Base-by-base conservation (phyloP, 2,329 filamentous ascomycete species). In the Leptographium lundbergii region DNA sequence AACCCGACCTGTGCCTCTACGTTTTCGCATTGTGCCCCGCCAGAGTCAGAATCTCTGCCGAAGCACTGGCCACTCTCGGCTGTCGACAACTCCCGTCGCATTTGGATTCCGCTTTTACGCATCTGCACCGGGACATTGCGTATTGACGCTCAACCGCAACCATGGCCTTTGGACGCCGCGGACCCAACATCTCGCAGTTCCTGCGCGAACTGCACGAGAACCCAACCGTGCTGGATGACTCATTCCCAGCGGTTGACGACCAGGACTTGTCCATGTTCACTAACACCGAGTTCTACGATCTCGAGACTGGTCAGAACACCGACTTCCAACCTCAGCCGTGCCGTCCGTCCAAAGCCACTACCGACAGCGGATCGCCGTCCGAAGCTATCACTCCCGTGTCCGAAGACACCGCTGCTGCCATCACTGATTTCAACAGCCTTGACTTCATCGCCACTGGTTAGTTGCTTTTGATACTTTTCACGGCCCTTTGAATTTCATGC, bases 151-250 rank as follows among this genome's bases (percentile, higher is more conserved):
- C 51, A 27, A 19, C 50, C 11, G 24, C 55, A n/a, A 68, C 62
- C 59, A 91, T 91, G 87, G 84, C 88, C 71, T 61, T 77, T 70
- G 86, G 85, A 69, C 87, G 89, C 63, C 85, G 87, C 69, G 88
- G 82, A 66, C 87, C 89, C 68, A 95, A 95, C 72, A 88, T 96
- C 74, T 91, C 90, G 69, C 87, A 91, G 69, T 95, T 94, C 75
- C 80, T 96, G 65, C 87, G 89, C 67, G 87, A 91, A 66, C 79
- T 96, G 67, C 96, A 96, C 76, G 82, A 84, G 66, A 81, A 87
- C 58, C 78, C 86, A 24, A 57, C 65, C 6, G 61, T 66, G 13
- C 42, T 45, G 45, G 65, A 66, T 62, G 80, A 77, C 57, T 69
- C 71, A 58, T 79, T 85, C 61, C 82, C 87, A 58, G 66, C 65